Percentiles rank a stretch among this genome's conserved stretches.
These are phyloP conservation scores for Naganishia kalamii DNA, from an alignment of 768 basidiomycete genomes.

Conservation along the genomic window DNA sequence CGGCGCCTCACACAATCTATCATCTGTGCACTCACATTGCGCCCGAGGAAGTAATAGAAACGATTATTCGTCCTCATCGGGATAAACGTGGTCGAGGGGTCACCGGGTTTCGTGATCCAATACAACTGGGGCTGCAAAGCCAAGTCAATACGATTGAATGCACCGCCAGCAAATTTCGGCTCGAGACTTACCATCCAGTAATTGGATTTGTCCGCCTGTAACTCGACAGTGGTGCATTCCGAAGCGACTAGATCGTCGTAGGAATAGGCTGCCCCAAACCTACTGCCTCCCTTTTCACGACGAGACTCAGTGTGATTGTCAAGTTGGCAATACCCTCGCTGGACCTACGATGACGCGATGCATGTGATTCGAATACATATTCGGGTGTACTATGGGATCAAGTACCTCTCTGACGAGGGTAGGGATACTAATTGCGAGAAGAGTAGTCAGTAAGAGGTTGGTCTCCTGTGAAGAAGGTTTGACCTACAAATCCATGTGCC, in stretches of 20 bases:
- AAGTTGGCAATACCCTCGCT: not conserved
- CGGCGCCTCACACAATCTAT: not conserved
- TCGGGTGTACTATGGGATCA: constrained; percentile 39
- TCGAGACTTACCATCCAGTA: constrained; percentile 31
- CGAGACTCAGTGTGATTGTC: not conserved
- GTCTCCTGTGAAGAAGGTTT: not conserved
- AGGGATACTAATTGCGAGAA: constrained; percentile 19
- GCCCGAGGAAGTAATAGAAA: constrained; percentile 10
- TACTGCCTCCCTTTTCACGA: constrained; percentile 5
- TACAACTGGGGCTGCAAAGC: constrained; percentile 23
- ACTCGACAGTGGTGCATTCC: constrained; percentile 23
- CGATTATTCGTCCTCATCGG: constrained; percentile 1
- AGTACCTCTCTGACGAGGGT: constrained; percentile 33
- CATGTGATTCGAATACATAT: constrained; percentile 33
- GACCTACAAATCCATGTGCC: constrained; percentile 14
- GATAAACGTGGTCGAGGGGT: not conserved
- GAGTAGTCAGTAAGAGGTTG: not conserved
- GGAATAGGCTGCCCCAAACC: constrained; percentile 10
- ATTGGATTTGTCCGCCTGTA: constrained; percentile 28
- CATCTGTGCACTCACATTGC: not conserved
- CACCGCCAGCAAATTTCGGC: not conserved
- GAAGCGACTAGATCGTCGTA: not conserved
- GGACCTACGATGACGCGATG: constrained; percentile 34
- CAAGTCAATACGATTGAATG: not conserved
- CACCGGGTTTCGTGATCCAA: constrained; percentile 5